phyloP scores from a whole-genome alignment of 106 monocot genomes.

The Dendrobium chrysotoxum region DNA sequence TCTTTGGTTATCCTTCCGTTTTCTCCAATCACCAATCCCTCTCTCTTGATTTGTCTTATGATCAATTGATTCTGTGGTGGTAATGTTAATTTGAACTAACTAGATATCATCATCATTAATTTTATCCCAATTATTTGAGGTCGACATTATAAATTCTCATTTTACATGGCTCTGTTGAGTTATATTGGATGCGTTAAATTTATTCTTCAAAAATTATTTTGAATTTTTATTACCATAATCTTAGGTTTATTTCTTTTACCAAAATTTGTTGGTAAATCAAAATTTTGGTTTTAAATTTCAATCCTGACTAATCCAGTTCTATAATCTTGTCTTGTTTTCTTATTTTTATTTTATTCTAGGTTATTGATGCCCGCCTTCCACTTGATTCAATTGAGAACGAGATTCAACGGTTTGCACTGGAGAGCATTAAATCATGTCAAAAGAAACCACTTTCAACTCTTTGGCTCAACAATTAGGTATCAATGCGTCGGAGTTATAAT shows the following conservation, averaged over 20 bases:
- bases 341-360: background rate
- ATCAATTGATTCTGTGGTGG: background rate
- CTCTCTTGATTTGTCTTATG: background rate
- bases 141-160: background rate
- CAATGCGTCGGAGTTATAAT: background rate
- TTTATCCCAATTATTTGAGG: background rate
- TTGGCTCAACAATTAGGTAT: background rate
- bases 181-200: too few relatives aligned
- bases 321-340: background rate
- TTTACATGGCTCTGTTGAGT: too few relatives aligned
- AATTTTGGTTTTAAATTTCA: too few relatives aligned
- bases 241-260: too few relatives aligned
- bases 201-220: too few relatives aligned
- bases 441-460: slow-evolving; percentile 1
- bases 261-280: too few relatives aligned
- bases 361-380: background rate
- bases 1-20: background rate
- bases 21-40: background rate
- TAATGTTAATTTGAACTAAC: background rate
- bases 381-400: slow-evolving; percentile 3
- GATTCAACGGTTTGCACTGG: slow-evolving; percentile 6
- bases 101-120: background rate
- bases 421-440: slow-evolving; percentile 1
- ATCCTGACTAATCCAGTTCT: background rate
- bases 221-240: too few relatives aligned